Evolutionary conservation across 495 filamentous ascomycete genomes (phyloP).

Genomic region (Hyphodiscus hymeniophilus): DNA sequence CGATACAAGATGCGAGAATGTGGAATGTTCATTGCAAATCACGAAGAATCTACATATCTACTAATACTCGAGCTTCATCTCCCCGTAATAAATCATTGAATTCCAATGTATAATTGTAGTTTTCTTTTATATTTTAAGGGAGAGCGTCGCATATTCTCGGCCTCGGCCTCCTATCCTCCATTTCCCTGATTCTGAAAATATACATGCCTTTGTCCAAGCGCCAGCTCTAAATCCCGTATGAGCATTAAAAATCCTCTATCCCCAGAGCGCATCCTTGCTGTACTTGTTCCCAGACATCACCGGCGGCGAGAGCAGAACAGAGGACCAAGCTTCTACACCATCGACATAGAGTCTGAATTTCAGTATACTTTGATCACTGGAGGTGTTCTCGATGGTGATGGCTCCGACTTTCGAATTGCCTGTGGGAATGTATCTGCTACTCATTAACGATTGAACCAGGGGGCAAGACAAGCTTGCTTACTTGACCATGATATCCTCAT

Average conservation of each 20-base stretch:
- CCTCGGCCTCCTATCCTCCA: no score
- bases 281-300: slow-evolving; percentile 30
- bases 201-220: no score
- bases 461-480: slow-evolving; percentile 28
- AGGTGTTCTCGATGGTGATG: slow-evolving; percentile 69
- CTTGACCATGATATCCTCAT: slow-evolving; percentile 73
- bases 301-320: slow-evolving; percentile 45
- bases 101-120: no score
- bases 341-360: slow-evolving; percentile 80
- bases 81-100: no score
- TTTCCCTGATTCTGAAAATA: no score
- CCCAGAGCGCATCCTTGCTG: slow-evolving; percentile 27
- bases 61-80: no score
- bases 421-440: slow-evolving; percentile 61
- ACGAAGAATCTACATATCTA: no score
- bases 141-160: no score
- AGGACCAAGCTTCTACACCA: slow-evolving; percentile 69
- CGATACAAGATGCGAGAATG: no score
- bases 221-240: background rate
- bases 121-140: no score
- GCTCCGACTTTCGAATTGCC: slow-evolving; percentile 90
- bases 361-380: slow-evolving; percentile 51
- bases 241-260: slow-evolving; percentile 4
- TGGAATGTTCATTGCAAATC: no score
- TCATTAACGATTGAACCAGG: background rate